phyloP scores from a whole-genome alignment of 1,139 yeast genomes.

The Zygoascus meyerae region DNA sequence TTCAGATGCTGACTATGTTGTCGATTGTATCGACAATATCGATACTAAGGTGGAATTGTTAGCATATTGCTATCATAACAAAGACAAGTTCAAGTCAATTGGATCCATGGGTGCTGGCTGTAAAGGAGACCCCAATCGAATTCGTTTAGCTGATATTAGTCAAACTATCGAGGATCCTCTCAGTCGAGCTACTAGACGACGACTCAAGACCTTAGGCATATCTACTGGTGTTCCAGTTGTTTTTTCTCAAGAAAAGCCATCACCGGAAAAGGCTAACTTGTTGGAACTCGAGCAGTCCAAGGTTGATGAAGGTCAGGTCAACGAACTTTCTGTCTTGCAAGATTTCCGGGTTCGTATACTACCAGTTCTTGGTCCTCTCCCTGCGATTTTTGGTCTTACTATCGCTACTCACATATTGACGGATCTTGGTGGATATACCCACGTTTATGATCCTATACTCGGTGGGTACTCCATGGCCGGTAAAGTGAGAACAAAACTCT shows the following conservation, averaged over 20 bases:
- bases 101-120: constrained; percentile 97
- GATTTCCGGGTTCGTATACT: constrained; percentile 89
- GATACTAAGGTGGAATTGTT: constrained; percentile 90
- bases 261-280: constrained; percentile 82
- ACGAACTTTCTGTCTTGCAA: constrained; percentile 76
- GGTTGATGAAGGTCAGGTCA: constrained; percentile 71
- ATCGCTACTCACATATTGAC: constrained; percentile 81
- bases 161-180: constrained; percentile 87
- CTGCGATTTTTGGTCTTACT: constrained; percentile 90
- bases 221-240: constrained; percentile 75
- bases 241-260: constrained; percentile 93
- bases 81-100: constrained; percentile 40
- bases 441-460: constrained; percentile 54
- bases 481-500: constrained; percentile 77
- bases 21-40: constrained; percentile 93
- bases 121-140: constrained; percentile 77
- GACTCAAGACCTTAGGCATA: constrained; percentile 75
- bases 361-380: constrained; percentile 95
- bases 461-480: constrained; percentile 60
- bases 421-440: constrained; percentile 69
- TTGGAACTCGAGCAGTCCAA: constrained; percentile 80
- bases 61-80: constrained; percentile 57
- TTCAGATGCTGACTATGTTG: constrained; percentile 54
- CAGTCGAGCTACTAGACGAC: constrained; percentile 79
- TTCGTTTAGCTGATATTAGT: constrained; percentile 72